Conservation (phyloP, 108 stramenopile species). For the Licmophora abbreviata region DNA sequence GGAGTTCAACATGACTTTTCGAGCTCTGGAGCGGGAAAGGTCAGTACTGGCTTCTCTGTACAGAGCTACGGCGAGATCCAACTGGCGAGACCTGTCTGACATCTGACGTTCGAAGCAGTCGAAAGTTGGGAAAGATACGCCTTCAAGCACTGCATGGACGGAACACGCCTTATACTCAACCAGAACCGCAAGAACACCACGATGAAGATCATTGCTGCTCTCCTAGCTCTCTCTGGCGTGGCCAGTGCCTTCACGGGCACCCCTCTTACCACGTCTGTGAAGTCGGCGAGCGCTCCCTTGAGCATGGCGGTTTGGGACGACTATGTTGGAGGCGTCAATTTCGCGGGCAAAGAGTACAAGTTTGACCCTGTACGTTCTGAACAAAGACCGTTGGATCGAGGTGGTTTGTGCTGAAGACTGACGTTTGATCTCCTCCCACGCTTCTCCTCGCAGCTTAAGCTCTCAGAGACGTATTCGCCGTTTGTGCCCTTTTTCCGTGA, state of each 20-base stretch:
- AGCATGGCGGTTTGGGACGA: constrained; percentile 31
- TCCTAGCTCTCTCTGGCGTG: constrained; percentile 48
- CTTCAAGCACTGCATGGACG: no score
- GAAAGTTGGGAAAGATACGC: no score
- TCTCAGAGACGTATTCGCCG: constrained; percentile 54
- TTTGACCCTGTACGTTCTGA: constrained; percentile 38
- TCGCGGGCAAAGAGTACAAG: constrained; percentile 44
- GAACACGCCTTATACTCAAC: no score
- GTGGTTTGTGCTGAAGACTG: not conserved
- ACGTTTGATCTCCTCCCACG: not conserved
- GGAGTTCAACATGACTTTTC: no score
- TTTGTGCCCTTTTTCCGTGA: constrained; percentile 80
- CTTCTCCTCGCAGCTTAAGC: constrained; percentile 22
- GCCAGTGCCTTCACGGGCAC: constrained; percentile 61
- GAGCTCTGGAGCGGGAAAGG: no score
- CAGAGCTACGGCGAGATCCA: no score
- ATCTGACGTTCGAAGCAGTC: no score
- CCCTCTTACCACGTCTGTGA: constrained; percentile 23
- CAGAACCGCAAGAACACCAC: no score
- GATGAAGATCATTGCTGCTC: constrained; percentile 50
- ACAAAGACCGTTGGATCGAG: not conserved
- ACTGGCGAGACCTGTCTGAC: no score
- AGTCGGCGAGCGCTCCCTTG: constrained; percentile 24
- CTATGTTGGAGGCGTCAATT: constrained; percentile 34
- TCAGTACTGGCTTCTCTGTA: no score